These are phyloP conservation scores for Mycena indigotica DNA, from an alignment of 768 basidiomycete species.

Conservation along the genomic window DNA sequence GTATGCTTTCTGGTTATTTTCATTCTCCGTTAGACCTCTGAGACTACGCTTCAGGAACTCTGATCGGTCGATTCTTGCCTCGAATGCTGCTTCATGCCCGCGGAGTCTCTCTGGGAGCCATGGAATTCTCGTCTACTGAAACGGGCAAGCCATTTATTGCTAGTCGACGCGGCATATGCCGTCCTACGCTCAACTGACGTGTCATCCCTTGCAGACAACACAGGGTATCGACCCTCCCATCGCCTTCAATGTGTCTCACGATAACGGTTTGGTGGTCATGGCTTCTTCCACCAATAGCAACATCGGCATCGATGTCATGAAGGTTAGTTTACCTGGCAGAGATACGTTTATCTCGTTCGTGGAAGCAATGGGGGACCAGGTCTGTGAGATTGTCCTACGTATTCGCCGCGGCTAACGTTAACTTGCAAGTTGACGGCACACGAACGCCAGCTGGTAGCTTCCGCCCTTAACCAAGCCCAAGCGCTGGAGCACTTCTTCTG, in stretches of 20 bases:
- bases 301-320: constrained; percentile 84
- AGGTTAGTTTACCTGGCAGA: constrained; percentile 61
- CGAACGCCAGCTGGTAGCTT: constrained; percentile 42
- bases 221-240: constrained; percentile 54
- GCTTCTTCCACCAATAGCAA: constrained; percentile 50
- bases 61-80: constrained; percentile 76
- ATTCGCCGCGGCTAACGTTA: constrained; percentile 7
- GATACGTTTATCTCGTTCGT: constrained; percentile 64
- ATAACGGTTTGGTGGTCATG: constrained; percentile 73
- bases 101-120: constrained; percentile 48
- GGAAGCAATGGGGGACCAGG: constrained; percentile 66
- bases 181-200: constrained; percentile 8
- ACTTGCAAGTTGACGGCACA: constrained; percentile 43
- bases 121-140: constrained; percentile 59
- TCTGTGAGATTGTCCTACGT: constrained; percentile 28
- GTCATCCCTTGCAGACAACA: constrained; percentile 43
- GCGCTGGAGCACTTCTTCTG: constrained; percentile 70
- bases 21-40: constrained; percentile 3
- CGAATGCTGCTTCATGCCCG: constrained; percentile 62
- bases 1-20: constrained; percentile 42
- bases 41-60: constrained; percentile 53
- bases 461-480: constrained; percentile 47
- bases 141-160: constrained; percentile 80
- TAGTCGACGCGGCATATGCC: constrained; percentile 30
- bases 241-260: constrained; percentile 82